Conservation (phyloP, 305 asterid genomes). For the Stenogyne calaminthoides region DNA sequence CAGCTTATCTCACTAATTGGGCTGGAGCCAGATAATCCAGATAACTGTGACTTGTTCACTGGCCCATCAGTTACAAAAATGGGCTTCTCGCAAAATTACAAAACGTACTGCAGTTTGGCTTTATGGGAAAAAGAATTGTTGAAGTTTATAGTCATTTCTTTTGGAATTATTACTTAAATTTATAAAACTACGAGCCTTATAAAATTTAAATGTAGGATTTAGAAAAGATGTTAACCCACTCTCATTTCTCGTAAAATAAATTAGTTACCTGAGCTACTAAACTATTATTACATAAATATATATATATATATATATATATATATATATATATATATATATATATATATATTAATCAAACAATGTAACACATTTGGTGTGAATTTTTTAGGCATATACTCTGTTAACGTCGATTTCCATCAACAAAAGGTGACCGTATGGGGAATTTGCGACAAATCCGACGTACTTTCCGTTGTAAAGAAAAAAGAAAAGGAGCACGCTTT, state of each 20-base stretch:
- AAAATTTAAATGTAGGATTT: background rate
- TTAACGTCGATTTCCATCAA: constrained; percentile 54
- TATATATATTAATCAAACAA: background rate
- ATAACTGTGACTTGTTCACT: background rate
- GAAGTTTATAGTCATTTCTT: no score
- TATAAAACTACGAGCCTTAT: background rate
- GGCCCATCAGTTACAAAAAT: background rate
- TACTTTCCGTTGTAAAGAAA: constrained; percentile 41
- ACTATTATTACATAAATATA: no score
- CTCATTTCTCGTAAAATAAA: background rate
- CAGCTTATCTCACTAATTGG: background rate
- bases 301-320: no score
- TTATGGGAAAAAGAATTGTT: no score
- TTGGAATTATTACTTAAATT: background rate
- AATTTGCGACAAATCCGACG: constrained; percentile 72
- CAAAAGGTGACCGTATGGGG: constrained; percentile 92
- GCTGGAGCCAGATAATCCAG: background rate
- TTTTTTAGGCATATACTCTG: constrained; percentile 69
- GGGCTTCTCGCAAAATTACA: background rate
- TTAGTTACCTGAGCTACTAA: no score
- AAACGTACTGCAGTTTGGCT: background rate
- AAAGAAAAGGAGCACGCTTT: constrained; percentile 68
- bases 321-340: no score
- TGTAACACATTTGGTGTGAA: background rate
- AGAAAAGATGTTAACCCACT: background rate